Conservation (phyloP, 495 filamentous ascomycete genomes). For the Podospora didyma region DNA sequence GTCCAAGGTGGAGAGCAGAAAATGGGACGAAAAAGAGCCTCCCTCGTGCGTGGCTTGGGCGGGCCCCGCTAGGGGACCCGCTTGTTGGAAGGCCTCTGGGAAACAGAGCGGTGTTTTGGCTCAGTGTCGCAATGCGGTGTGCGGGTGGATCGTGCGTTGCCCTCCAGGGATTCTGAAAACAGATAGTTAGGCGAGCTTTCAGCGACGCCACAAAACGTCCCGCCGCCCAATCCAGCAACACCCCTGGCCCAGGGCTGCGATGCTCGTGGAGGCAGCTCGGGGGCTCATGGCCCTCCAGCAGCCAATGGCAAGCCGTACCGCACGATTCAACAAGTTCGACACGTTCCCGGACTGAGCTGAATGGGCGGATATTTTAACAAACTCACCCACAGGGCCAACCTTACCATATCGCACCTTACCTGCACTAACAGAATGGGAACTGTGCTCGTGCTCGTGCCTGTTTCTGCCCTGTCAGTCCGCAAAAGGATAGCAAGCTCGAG, state of each 20-base stretch:
- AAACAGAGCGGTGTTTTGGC: no score
- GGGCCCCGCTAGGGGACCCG: slow-evolving; percentile 1
- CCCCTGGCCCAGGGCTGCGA: slow-evolving; percentile 1
- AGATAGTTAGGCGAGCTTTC: slow-evolving; percentile 30
- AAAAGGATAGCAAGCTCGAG: no score
- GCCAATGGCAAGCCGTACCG: slow-evolving; percentile 17
- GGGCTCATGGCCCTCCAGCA: slow-evolving; percentile 9
- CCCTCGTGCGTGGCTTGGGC: slow-evolving; percentile 23
- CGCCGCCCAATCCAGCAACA: slow-evolving; percentile 12
- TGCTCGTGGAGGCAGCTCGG: slow-evolving; percentile 14
- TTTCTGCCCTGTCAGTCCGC: no score
- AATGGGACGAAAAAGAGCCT: slow-evolving; percentile 11
- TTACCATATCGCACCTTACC: no score
- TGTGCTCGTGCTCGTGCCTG: no score
- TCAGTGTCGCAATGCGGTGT: not conserved
- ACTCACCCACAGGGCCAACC: not conserved
- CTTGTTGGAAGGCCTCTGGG: no score
- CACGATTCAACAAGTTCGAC: not conserved
- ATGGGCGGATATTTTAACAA: slow-evolving; percentile 4
- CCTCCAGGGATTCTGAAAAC: slow-evolving; percentile 15
- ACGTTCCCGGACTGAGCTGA: slow-evolving; percentile 17
- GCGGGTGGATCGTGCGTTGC: slow-evolving; percentile 3
- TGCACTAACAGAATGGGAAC: no score
- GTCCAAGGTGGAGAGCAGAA: not conserved
- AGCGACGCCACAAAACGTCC: slow-evolving; percentile 24